phyloP scores from a whole-genome alignment of 2,329 filamentous ascomycete genomes.

The Coniella lustricola region DNA sequence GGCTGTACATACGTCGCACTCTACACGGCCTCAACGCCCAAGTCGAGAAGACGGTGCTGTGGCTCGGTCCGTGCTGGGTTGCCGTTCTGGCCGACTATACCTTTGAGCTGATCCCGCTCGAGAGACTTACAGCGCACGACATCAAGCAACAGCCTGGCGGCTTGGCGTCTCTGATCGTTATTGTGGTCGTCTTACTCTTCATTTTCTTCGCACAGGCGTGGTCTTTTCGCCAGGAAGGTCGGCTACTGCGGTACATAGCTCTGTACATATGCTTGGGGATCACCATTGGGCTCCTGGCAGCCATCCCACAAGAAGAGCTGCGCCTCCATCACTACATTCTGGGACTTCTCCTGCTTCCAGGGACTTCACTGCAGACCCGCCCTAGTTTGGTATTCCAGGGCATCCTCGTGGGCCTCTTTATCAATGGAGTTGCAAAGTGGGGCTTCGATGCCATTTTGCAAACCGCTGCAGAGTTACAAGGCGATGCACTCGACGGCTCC shows the following conservation, averaged over 20 bases:
- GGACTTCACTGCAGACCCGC: slow-evolving; percentile 63
- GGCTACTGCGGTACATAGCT: slow-evolving; percentile 56
- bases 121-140: slow-evolving; percentile 64
- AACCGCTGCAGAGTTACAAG: slow-evolving; percentile 54
- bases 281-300: slow-evolving; percentile 47
- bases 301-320: slow-evolving; percentile 52
- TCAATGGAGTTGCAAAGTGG: slow-evolving; percentile 73
- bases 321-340: slow-evolving; percentile 74
- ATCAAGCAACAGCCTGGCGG: slow-evolving; percentile 63
- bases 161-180: slow-evolving; percentile 54
- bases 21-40: slow-evolving; percentile 54
- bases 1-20: slow-evolving; percentile 49
- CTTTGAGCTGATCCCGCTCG: slow-evolving; percentile 65
- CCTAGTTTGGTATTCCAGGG: slow-evolving; percentile 65
- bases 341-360: slow-evolving; percentile 61
- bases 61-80: slow-evolving; percentile 64
- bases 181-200: slow-evolving; percentile 55
- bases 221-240: slow-evolving; percentile 59
- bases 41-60: slow-evolving; percentile 63
- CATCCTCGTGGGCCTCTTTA: slow-evolving; percentile 64
- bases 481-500: slow-evolving; percentile 36
- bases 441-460: slow-evolving; percentile 67
- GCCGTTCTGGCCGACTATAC: slow-evolving; percentile 71
- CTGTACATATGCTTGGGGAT: slow-evolving; percentile 52
- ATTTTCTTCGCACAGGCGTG: slow-evolving; percentile 62